Percentiles rank a stretch among this genome's conserved stretches.
Conservation (phyloP, 345 rosid genomes). For the Eucalyptus erythrocorys region DNA sequence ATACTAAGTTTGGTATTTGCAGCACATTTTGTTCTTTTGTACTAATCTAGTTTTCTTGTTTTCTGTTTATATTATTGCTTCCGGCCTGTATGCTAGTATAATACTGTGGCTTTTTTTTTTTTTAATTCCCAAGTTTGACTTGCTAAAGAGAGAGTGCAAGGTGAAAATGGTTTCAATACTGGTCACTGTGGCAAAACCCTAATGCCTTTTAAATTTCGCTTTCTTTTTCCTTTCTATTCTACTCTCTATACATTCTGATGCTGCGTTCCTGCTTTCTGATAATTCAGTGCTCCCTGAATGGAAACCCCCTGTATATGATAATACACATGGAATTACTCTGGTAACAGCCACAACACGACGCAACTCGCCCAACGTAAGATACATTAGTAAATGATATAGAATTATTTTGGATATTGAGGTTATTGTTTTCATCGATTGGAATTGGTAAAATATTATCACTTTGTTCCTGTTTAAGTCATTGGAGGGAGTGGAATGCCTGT, state of each 20-base stretch:
- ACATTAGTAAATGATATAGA: not conserved
- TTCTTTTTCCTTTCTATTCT: not conserved
- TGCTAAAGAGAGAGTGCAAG: not conserved
- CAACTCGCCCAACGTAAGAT: conserved; percentile 77
- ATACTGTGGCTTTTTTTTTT: not conserved
- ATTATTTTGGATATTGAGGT: not conserved
- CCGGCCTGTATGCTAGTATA: not conserved
- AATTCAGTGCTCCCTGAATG: conserved; percentile 83
- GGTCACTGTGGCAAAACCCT: not conserved
- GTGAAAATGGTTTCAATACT: not conserved
- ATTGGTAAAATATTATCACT: not conserved
- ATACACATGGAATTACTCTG: conserved; percentile 56
- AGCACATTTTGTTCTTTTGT: not conserved
- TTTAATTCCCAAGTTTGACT: not conserved
- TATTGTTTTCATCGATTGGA: not conserved
- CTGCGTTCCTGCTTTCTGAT: not conserved
- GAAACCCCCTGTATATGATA: conserved; percentile 98
- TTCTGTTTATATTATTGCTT: not conserved
- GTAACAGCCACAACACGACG: conserved; percentile 95
- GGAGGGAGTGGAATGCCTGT: not conserved
- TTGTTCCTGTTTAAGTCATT: not conserved
- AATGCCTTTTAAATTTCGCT: not conserved
- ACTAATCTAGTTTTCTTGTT: not conserved
- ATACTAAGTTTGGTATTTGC: not conserved
- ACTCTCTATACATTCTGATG: not conserved